Percentiles rank a stretch among this genome's conserved stretches.
Conservation (phyloP, 2,329 filamentous ascomycete genomes). For the Colletotrichum sidae region DNA sequence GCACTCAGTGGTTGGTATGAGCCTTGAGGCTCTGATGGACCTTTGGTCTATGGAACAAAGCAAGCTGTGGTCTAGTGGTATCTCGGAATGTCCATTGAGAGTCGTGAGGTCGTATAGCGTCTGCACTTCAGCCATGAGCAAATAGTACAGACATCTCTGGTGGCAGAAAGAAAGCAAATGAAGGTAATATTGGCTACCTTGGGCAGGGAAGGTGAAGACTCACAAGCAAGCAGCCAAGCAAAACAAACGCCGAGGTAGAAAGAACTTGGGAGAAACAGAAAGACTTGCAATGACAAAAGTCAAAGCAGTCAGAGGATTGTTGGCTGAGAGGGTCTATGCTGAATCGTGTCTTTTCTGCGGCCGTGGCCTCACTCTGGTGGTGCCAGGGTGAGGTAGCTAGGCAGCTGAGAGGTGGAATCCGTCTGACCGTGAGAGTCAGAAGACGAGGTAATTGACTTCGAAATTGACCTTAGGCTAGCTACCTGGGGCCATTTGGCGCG, state of each 20-base stretch:
- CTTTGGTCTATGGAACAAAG: constrained; percentile 4
- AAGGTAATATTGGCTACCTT: constrained; percentile 5
- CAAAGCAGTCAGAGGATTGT: constrained; percentile 24
- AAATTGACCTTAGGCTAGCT: constrained; percentile 21
- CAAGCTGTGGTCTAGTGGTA: constrained; percentile 47
- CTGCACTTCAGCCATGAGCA: constrained; percentile 30
- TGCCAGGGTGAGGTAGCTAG: background rate
- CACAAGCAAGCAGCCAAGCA: constrained; percentile 31
- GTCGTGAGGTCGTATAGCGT: constrained; percentile 46
- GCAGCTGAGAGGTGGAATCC: background rate
- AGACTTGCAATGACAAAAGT: constrained; percentile 13
- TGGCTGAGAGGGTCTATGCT: constrained; percentile 9
- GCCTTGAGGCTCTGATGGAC: constrained; percentile 8
- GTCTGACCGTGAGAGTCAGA: constrained; percentile 21
- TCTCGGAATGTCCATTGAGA: constrained; percentile 49
- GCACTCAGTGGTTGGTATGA: constrained; percentile 1
- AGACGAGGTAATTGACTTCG: constrained; percentile 10
- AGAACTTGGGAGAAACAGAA: constrained; percentile 27
- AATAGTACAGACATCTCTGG: background rate
- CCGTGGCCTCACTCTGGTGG: constrained; percentile 23
- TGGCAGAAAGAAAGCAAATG: background rate
- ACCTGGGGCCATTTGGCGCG: background rate
- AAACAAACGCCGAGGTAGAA: constrained; percentile 34
- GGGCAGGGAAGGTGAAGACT: constrained; percentile 7
- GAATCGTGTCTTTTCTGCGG: background rate